Percentiles rank a stretch among this genome's conserved stretches.
Conservation (phyloP, 768 basidiomycete genomes). For the Dictyophora rubrovolvata region DNA sequence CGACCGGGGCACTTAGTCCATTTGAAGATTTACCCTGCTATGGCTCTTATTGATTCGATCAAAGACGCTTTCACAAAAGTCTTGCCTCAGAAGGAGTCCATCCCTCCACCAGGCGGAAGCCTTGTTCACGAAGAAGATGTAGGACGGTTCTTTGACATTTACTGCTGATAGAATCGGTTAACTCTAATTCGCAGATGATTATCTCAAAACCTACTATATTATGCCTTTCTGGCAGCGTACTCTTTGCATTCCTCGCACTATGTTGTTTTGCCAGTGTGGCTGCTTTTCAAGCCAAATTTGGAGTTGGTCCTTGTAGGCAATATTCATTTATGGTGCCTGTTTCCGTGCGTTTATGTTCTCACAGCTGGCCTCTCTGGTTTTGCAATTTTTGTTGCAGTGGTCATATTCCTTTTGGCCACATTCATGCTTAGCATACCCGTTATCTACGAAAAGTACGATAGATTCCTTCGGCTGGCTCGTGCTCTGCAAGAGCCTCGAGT, state of each 20-base stretch:
- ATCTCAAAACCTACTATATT: slow-evolving; percentile 76
- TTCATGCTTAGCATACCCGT: slow-evolving; percentile 74
- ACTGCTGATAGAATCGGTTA: neutral
- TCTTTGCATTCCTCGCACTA: slow-evolving; percentile 91
- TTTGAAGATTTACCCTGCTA: slow-evolving; percentile 15
- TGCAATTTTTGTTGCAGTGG: slow-evolving; percentile 68
- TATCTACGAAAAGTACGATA: slow-evolving; percentile 78
- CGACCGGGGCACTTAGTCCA: neutral
- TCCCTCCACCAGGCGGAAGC: slow-evolving; percentile 5
- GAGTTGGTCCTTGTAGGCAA: slow-evolving; percentile 75
- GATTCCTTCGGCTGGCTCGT: slow-evolving; percentile 62
- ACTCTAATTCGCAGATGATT: slow-evolving; percentile 52
- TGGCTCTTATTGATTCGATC: slow-evolving; percentile 51
- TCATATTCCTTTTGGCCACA: slow-evolving; percentile 60
- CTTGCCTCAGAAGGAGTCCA: slow-evolving; percentile 30
- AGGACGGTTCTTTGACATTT: neutral
- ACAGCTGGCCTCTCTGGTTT: slow-evolving; percentile 82
- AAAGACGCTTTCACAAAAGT: slow-evolving; percentile 39
- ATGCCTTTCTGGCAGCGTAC: slow-evolving; percentile 66
- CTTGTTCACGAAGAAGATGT: slow-evolving; percentile 8
- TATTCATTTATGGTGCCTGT: neutral
- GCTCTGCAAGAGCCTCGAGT: slow-evolving; percentile 78
- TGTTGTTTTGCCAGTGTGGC: slow-evolving; percentile 87
- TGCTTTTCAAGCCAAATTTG: slow-evolving; percentile 76
- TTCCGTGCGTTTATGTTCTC: neutral